Evolutionary conservation across 1,284 basidiomycete species (phyloP), one percentile per base, ranked within the genome.

Genomic region (Phenoliferia sp.): DNA sequence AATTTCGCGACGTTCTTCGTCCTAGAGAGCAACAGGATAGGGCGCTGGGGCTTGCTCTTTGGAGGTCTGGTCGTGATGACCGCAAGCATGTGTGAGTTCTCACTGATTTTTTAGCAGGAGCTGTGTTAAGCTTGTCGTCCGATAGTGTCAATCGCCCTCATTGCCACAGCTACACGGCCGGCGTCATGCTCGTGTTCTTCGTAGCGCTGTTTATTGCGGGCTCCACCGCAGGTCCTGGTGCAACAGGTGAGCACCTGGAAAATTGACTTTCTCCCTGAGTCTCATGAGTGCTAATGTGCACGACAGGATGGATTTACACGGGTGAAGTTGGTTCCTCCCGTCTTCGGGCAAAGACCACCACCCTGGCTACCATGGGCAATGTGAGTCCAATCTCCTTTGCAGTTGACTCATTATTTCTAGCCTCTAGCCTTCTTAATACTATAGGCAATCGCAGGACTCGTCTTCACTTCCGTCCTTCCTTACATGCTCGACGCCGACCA

Each of bases 291-390:
- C 17, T 12, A 26, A 52, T 52, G 0, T n/a, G 1, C 19, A 7
- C 31, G 26, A 16, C 39, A 7, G 70, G 72, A 2, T 73, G 71
- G 71, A 62, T 72, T 1, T 71, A 68, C 55, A 61, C 69, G 7
- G 74, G 69, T n/a, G 74, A 75, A 54, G 36, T 62, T 6, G 74
- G 70, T 9, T 69, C 67, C 0, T 36, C 67, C 3, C 63, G 67
- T 16, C n/a, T n/a, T n/a, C n/a, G n/a, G n/a, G n/a, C n/a, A n/a
- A n/a, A n/a, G n/a, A n/a, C n/a, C n/a, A n/a, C n/a, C n/a, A n/a
- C n/a, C n/a, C n/a, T n/a, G n/a, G n/a, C n/a, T n/a, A n/a, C n/a
- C n/a, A n/a, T n/a, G n/a, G n/a, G n/a, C n/a, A n/a, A n/a, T n/a
- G n/a, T n/a, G n/a, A n/a, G n/a, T n/a, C n/a, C n/a, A n/a, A n/a